Percentiles rank a stretch among this genome's conserved stretches.
phyloP scores from a whole-genome alignment of 441 rosid species.

The Cnidoscolus chayamansa region DNA sequence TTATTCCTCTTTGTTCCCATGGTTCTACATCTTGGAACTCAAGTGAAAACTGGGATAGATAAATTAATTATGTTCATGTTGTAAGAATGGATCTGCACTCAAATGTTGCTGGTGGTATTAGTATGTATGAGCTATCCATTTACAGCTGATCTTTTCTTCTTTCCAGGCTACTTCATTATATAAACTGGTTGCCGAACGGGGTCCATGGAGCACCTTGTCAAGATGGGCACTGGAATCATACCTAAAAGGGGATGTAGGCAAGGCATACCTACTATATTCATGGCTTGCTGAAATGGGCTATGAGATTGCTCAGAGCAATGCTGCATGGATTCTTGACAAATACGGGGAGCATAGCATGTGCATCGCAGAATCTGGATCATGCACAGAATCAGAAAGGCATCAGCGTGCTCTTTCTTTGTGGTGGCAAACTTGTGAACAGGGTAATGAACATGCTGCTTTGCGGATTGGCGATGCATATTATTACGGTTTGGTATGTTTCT shows the following conservation, averaged over 20 bases:
- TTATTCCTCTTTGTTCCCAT: not conserved
- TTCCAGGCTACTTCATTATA: constrained; percentile 89
- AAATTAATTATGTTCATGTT: not conserved
- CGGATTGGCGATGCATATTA: constrained; percentile 99
- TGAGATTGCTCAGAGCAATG: constrained; percentile 97
- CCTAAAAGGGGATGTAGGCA: constrained; percentile 88
- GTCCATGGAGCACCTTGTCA: constrained; percentile 98
- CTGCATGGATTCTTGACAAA: constrained; percentile 99
- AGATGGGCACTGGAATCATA: constrained; percentile 99
- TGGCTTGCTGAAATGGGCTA: constrained; percentile 98
- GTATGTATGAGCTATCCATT: not conserved
- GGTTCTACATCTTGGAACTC: not conserved
- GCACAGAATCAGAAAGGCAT: constrained; percentile 86
- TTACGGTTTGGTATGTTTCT: constrained; percentile 77
- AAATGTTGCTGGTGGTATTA: not conserved
- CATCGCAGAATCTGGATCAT: constrained; percentile 88
- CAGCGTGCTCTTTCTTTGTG: constrained; percentile 90
- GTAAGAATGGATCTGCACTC: not conserved
- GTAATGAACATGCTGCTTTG: constrained; percentile 98
- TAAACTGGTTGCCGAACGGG: constrained; percentile 97
- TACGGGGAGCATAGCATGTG: constrained; percentile 92
- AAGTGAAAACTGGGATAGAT: not conserved
- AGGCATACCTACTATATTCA: constrained; percentile 77
- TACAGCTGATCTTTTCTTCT: constrained; percentile 14
- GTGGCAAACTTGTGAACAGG: constrained; percentile 99